Conservation (phyloP, 2,329 filamentous ascomycete genomes). For the Verticillium dahliae region DNA sequence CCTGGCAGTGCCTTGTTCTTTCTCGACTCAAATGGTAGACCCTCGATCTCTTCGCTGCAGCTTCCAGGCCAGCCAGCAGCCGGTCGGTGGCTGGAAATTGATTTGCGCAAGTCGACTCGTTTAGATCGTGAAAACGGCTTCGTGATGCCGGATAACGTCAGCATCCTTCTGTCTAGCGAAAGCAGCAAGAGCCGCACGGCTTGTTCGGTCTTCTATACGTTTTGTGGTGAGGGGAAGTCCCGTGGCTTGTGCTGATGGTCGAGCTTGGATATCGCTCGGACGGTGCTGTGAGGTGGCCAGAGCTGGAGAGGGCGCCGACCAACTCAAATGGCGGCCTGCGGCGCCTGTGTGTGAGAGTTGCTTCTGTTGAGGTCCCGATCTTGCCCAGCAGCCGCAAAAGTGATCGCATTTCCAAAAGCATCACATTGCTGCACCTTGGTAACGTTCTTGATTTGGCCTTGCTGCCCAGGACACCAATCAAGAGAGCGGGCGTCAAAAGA, state of each 20-base stretch:
- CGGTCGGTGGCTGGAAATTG: background rate
- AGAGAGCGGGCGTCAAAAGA: background rate
- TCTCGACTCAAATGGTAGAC: background rate
- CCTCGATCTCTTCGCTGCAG: background rate
- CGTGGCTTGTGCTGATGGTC: background rate
- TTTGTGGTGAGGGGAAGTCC: background rate
- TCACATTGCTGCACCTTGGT: background rate
- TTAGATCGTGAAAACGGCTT: background rate
- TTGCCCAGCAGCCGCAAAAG: background rate
- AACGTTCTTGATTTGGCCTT: background rate
- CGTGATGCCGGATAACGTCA: background rate
- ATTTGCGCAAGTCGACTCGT: background rate
- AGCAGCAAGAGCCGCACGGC: background rate
- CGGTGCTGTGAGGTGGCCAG: background rate
- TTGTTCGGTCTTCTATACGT: background rate
- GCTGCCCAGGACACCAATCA: background rate
- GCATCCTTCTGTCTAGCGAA: background rate
- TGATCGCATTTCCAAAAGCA: background rate
- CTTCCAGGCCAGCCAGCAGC: background rate
- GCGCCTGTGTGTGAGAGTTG: background rate
- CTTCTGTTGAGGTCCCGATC: background rate
- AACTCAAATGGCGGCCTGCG: background rate
- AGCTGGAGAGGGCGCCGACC: background rate
- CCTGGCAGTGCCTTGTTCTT: background rate
- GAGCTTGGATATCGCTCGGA: background rate